Base-by-base conservation (phyloP, 257 asterid species). In the Knoxia roxburghii region DNA sequence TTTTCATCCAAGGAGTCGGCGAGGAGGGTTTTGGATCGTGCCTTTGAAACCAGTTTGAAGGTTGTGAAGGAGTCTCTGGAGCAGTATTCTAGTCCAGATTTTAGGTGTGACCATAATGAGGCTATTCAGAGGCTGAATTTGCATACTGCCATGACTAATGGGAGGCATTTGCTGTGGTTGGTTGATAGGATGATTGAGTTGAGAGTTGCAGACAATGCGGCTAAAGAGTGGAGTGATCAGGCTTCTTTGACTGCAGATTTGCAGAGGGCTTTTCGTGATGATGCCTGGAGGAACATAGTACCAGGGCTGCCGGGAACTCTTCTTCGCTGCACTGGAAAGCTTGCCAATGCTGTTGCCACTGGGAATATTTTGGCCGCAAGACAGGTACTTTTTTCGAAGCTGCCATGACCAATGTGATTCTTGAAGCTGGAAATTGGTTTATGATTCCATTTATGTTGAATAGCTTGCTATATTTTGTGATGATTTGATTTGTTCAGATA, bases 111-210 rank as follows among this genome's bases (percentile, higher is more conserved):
- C 77, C 95, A 83, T 55, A 83, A 85, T 32, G 97, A 93, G 84
- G 99, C 95, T 13, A 81, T 88, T 53, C 99, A 93, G 87, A 86
- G 95, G 85, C 48, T 93, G 86, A 80, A 86, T 78, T 69, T 93
- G 90, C 97, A 90, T 70, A 82, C 89, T 14, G 97, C 95, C 0
- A 78, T 90, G 96, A 78, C 91, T 23, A 85, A 79, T 58, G 84
- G 85, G 80, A 88, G 86, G 80, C 99, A 93, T 76, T 67, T 93
- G 81, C 29, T 85, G 70, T 90, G 99, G 99, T 67, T 93, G 82
- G 80, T 90, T 40, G 99, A 93, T 87, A 90, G 99, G 86, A 93
- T 93, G 99, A 81, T 90, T 65, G 99, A 93, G 82, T 79, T 90
- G 75, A 85, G 76, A 62, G 97, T 93, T 23, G 99, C 97, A 2